Base-by-base conservation (phyloP, 2,329 filamentous ascomycete genomes). In the Blastomyces percursus region DNA sequence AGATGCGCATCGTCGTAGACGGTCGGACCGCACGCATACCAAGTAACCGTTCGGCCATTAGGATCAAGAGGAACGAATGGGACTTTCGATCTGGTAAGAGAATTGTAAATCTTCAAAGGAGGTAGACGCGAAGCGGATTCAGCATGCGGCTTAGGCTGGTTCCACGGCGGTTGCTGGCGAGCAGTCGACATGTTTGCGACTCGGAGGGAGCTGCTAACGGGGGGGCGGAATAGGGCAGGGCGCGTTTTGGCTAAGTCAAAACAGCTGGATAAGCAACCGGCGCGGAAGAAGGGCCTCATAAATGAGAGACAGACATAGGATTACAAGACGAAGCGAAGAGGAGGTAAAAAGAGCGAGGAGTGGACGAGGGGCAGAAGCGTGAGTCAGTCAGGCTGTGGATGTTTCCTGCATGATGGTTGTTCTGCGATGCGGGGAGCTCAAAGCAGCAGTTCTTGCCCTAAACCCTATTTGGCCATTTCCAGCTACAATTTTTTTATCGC, bases 21-120 rank as follows among this genome's bases (percentile, higher is more conserved):
- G 1, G 91, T 96, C 63, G 91, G 91, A 21, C 91, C 91, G 78
- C 91, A 96, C 68, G 87, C 88, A 75, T 96, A 96, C 90, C 91
- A 96, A 5, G 85, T 86, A 35, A 95, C 84, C 71, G 87, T 86
- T 69, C 80, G 83, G 42, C 81, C 82, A 32, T 85, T 83, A 9
- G 81, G 79, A 71, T 92, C 85, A 57, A 89, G 81, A 16, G 90
- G 89, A 52, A 87, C 78, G 71, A 95, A 94, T 4, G 86, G 83
- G 54, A 87, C 86, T 71, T 92, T 90, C 12, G 81, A 81, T 64
- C 88, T 83, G 12, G 90, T 88, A 70, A 96, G 79, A 6, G 88
- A 91, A 77, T 94, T 95, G 80, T 87, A 90, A 67, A 96, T 80
- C 72, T 85, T 87, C 69, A 95, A 79, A 57, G 84, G 75, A n/a